These are phyloP conservation scores for Alternaria sp. DNA, from an alignment of 2,329 filamentous ascomycete species.

Conservation along the genomic window DNA sequence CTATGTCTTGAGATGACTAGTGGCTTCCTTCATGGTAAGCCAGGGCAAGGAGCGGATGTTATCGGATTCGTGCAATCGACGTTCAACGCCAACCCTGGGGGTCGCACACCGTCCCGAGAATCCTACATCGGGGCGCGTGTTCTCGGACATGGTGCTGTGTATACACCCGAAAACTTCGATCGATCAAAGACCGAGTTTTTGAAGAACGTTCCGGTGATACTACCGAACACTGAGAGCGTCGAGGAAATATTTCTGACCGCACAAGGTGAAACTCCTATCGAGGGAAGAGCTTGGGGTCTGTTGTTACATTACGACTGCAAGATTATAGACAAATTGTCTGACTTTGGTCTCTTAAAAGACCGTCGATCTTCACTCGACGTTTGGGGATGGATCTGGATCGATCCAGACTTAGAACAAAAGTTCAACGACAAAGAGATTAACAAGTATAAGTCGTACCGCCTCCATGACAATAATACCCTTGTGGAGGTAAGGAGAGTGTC, in stretches of 20 bases:
- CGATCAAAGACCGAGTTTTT: not conserved
- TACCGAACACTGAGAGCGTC: not conserved
- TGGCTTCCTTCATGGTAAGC: not conserved
- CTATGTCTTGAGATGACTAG: not conserved
- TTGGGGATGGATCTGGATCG: no score
- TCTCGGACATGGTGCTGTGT: not conserved
- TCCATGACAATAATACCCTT: not conserved
- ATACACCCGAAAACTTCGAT: not conserved
- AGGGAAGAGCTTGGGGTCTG: not conserved
- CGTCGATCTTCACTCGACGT: no score
- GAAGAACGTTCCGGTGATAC: not conserved
- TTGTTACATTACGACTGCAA: not conserved
- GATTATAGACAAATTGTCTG: not conserved
- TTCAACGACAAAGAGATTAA: no score
- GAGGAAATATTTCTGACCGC: not conserved
- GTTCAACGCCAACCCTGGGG: not conserved
- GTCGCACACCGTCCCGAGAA: accelerated
- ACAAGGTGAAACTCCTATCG: not conserved
- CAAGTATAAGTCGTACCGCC: no score
- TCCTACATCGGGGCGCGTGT: not conserved
- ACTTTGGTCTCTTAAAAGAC: not conserved
- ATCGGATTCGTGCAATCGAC: not conserved
- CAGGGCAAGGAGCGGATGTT: not conserved
- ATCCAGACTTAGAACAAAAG: no score
- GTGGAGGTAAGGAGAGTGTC: not conserved